phyloP scores from a whole-genome alignment of 306 rosid species.

The Prunus mongolica region DNA sequence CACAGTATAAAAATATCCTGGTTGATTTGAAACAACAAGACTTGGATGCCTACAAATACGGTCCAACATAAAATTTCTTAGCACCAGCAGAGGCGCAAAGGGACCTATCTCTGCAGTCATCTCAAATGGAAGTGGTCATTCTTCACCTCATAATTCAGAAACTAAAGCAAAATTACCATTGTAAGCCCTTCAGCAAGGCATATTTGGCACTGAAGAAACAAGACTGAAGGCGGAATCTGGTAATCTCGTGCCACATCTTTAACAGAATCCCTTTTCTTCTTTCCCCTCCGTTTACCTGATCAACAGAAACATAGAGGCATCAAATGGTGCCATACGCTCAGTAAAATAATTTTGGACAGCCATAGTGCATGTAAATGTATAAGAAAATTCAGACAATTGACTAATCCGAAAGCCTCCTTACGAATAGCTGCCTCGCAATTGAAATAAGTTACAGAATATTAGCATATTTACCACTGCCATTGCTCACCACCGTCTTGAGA shows the following conservation, averaged over 20 bases:
- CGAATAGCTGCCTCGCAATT: not conserved
- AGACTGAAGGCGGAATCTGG: slow-evolving; percentile 67
- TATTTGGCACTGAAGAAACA: slow-evolving; percentile 87
- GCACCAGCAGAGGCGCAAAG: not conserved
- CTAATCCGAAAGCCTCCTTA: not conserved
- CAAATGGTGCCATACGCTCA: slow-evolving; percentile 2
- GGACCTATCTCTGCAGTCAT: not conserved
- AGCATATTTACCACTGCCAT: slow-evolving; percentile 49
- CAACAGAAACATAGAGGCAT: slow-evolving; percentile 23
- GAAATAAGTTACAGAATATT: not conserved
- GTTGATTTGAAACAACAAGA: slow-evolving; percentile 12
- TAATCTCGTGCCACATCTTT: slow-evolving; percentile 61
- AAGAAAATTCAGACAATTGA: not conserved
- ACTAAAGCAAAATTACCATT: slow-evolving; percentile 56
- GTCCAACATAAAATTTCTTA: not conserved
- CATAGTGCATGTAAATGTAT: not conserved
- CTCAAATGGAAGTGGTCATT: slow-evolving; percentile 10
- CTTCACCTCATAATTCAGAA: slow-evolving; percentile 6
- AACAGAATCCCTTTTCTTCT: slow-evolving; percentile 67
- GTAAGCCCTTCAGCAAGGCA: slow-evolving; percentile 87
- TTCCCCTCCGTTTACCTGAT: slow-evolving; percentile 72
- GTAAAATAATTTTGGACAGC: slow-evolving; percentile 3
- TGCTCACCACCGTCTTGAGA: slow-evolving; percentile 49
- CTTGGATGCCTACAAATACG: not conserved
- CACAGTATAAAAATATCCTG: not conserved